Base-by-base conservation (phyloP, 2,329 filamentous ascomycete species). In the Coniochaeta prunicola region DNA sequence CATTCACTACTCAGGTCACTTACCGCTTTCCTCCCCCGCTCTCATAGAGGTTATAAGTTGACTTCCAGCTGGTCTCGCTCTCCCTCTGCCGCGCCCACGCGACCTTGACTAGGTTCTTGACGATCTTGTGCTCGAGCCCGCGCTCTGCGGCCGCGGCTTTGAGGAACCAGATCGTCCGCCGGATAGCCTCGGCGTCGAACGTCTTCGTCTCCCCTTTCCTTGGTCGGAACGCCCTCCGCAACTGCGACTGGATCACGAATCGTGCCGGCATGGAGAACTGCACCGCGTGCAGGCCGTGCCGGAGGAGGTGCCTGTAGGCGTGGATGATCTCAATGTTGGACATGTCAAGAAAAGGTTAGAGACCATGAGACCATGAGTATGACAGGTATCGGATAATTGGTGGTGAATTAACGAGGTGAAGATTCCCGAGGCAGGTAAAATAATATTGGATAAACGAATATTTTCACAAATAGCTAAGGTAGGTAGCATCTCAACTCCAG, bases 271-370 rank as follows among this genome's bases (percentile, higher is more conserved):
- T 81, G 15, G 89, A 83, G 74, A 85, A 90, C 63, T 88, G 85
- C 24, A 93, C 83, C 4, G 89, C 90, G 31, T 79, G 83, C n/a
- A 92, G 78, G 19, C 83, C 76, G 7, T 79, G 79, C 57, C 87
- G 84, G 68, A 89, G 88, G 34, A 94, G 77, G 59, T 82, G 77
- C 61, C 90, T 83, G 73, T 93, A 94, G 53, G 87, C 84, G 64
- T 81, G 79, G 40, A 87, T 68, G 57, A 90, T 68, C 31, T 85
- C 74, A 15, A 67, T 61, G 9, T 70, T 67, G 24, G 73, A 64
- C 72, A 73, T 73, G 53, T 15, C 13, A 26, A 21, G 26, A 17
- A 45, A 21, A 12, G 45, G 19, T 45, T 30, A 5, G 13, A 21
- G 40, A 26, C 19, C 19, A 45, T 24, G 40, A 26, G 19, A 21